Conservation (phyloP, 2,329 filamentous ascomycete species). For the Aspergillus uvarum region DNA sequence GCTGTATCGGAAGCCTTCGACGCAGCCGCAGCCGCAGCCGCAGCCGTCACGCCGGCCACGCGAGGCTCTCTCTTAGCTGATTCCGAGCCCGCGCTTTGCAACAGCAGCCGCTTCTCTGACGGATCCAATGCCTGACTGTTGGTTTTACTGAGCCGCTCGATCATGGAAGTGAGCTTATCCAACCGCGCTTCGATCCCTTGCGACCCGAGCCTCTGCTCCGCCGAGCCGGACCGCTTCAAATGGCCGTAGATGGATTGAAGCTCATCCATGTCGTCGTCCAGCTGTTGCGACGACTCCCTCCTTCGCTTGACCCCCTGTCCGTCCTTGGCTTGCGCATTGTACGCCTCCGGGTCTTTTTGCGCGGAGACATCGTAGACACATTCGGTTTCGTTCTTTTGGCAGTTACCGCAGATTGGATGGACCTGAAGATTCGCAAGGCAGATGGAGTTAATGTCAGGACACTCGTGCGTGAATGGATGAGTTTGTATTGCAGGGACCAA, state of each 20-base stretch:
- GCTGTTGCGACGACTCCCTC: slow-evolving; percentile 28
- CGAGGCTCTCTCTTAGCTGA: slow-evolving; percentile 20
- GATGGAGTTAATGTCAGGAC: not conserved
- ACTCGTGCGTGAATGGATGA: not conserved
- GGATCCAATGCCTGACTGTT: slow-evolving; percentile 29
- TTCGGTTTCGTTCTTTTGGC: slow-evolving; percentile 43
- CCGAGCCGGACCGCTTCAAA: slow-evolving; percentile 26
- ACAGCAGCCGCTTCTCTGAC: slow-evolving; percentile 21
- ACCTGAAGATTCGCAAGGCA: slow-evolving; percentile 26
- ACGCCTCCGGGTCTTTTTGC: slow-evolving; percentile 24
- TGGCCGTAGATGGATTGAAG: slow-evolving; percentile 34
- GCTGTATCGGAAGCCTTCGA: slow-evolving; percentile 20
- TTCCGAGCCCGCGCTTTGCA: slow-evolving; percentile 20
- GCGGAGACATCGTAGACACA: slow-evolving; percentile 44
- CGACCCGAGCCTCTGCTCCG: slow-evolving; percentile 27
- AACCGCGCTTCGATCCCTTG: slow-evolving; percentile 45
- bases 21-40: slow-evolving; percentile 1
- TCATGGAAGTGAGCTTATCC: slow-evolving; percentile 46
- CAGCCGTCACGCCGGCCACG: slow-evolving; percentile 13
- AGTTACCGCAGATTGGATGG: slow-evolving; percentile 49
- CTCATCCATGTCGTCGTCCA: slow-evolving; percentile 35
- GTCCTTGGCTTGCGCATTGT: slow-evolving; percentile 14
- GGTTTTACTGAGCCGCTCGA: slow-evolving; percentile 43
- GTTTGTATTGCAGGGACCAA: too few relatives aligned
- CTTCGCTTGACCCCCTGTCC: slow-evolving; percentile 38